Evolutionary conservation across 352 stramenopile species (phyloP).

Genomic region (Globisporangium polare): DNA sequence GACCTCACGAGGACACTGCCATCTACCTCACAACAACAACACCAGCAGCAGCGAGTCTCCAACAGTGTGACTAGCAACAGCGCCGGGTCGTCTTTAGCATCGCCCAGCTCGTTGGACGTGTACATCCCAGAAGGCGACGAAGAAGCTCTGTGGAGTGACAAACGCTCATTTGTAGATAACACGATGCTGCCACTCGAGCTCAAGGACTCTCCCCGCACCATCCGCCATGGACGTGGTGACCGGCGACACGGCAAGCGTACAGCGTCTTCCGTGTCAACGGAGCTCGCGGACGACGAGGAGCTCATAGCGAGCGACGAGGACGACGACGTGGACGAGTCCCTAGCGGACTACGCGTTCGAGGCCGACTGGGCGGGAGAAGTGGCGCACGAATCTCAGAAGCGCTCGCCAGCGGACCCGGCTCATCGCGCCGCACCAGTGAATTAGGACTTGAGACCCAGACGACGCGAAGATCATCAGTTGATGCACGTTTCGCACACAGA

Average conservation of each 20-base stretch:
- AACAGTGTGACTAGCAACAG: background rate
- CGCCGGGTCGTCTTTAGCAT: slow-evolving; percentile 2
- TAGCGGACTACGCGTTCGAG: slow-evolving; percentile 74
- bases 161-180: background rate
- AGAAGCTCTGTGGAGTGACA: background rate
- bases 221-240: background rate
- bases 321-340: slow-evolving; percentile 19
- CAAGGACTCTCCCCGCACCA: slow-evolving; percentile 24
- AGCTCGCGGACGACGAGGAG: slow-evolving; percentile 14
- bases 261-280: slow-evolving; percentile 11
- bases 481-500: background rate
- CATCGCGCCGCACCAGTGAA: slow-evolving; percentile 2
- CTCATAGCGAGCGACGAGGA: slow-evolving; percentile 22
- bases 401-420: slow-evolving; percentile 2
- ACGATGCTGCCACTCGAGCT: slow-evolving; percentile 48
- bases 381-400: background rate
- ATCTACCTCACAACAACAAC: slow-evolving; percentile 12
- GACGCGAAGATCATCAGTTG: background rate
- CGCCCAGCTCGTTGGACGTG: background rate
- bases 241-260: slow-evolving; percentile 10
- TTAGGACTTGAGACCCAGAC: slow-evolving; percentile 5
- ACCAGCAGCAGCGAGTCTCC: background rate
- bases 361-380: slow-evolving; percentile 64
- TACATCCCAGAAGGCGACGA: background rate
- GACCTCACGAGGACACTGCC: slow-evolving; percentile 42